Conservation (phyloP, 495 filamentous ascomycete species). For the Penicillium turbatum region DNA sequence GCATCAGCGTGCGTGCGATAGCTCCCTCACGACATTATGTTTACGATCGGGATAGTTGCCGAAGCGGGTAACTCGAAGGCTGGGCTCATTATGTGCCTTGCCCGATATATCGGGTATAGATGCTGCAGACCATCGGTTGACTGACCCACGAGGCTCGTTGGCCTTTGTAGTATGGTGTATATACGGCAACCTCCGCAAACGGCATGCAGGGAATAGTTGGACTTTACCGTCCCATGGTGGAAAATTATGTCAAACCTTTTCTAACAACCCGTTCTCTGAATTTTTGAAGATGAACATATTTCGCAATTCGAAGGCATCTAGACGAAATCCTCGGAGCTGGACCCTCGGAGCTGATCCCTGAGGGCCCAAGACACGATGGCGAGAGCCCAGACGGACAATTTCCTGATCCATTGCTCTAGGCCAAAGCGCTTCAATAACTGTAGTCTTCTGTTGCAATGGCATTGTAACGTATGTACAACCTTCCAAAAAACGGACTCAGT, state of each 20-base stretch:
- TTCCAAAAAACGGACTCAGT: no score
- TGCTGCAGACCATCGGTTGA: constrained; percentile 11
- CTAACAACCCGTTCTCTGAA: constrained; percentile 10
- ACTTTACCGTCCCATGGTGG: constrained; percentile 22
- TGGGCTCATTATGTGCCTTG: constrained; percentile 17
- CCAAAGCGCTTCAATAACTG: not conserved
- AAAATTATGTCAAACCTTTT: constrained; percentile 17
- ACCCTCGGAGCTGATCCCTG: constrained; percentile 11
- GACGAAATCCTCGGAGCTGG: constrained; percentile 11
- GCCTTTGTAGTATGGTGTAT: constrained; percentile 5
- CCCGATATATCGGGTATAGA: constrained; percentile 4
- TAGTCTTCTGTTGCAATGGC: not conserved
- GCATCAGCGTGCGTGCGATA: constrained; percentile 41
- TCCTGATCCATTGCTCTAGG: not conserved
- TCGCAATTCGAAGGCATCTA: constrained; percentile 15
- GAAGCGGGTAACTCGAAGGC: constrained; percentile 31
- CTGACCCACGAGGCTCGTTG: not conserved
- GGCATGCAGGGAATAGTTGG: constrained; percentile 32
- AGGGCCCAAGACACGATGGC: not conserved
- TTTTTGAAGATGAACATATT: constrained; percentile 19
- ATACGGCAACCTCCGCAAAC: constrained; percentile 26
- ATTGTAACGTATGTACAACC: not conserved
- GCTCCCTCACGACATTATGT: constrained; percentile 30
- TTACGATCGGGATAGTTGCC: constrained; percentile 32
- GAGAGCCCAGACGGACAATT: no score